Evolutionary conservation across 345 rosid species (phyloP).

Genomic region (Populus simonii): DNA sequence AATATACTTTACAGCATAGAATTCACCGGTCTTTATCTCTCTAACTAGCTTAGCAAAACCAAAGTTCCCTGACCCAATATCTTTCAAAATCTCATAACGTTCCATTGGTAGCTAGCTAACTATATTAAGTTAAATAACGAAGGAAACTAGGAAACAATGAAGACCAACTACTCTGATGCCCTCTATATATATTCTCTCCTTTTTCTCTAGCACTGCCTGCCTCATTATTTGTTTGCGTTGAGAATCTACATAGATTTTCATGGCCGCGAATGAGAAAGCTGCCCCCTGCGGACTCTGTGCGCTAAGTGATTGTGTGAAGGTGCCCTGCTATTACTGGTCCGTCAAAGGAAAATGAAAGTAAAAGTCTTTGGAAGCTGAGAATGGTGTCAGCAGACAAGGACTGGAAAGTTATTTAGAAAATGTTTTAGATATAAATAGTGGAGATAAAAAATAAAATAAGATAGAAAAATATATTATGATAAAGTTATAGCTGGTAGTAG

Average conservation of each 20-base stretch:
- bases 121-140: not conserved
- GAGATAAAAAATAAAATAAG: too few species aligned
- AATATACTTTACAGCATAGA: slow-evolving; percentile 28
- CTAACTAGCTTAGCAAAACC: slow-evolving; percentile 31
- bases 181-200: not conserved
- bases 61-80: slow-evolving; percentile 31
- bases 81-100: slow-evolving; percentile 22
- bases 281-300: not conserved
- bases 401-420: too few species aligned
- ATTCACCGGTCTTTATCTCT: slow-evolving; percentile 18
- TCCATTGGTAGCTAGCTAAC: slow-evolving; percentile 10
- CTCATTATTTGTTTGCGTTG: slow-evolving; percentile 1
- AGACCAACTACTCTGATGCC: not conserved
- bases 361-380: not conserved
- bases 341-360: not conserved
- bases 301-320: not conserved
- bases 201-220: not conserved
- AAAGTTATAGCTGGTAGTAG: too few species aligned
- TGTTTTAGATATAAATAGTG: too few species aligned
- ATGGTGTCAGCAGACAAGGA: slow-evolving; percentile 19
- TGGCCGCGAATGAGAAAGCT: slow-evolving; percentile 10
- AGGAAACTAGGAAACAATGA: not conserved
- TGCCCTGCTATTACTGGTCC: not conserved
- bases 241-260: slow-evolving; percentile 16
- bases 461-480: too few species aligned